Conservation (phyloP, 148 eudicot species). For the Fagopyrum tataricum region DNA sequence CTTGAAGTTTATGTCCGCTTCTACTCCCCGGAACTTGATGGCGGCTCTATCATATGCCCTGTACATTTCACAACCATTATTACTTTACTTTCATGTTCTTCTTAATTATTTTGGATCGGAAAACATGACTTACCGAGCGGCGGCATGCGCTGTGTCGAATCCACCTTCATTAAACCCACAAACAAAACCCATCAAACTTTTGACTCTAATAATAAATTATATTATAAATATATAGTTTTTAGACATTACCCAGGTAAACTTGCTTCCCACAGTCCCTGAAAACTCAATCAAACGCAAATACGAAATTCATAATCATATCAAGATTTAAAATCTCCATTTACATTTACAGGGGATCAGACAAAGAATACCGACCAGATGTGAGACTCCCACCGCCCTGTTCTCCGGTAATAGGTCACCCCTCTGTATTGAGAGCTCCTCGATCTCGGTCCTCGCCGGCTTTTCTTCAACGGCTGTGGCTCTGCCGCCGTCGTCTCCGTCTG, state of each 20-base stretch:
- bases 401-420: slow-evolving; percentile 24
- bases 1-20: slow-evolving; percentile 89
- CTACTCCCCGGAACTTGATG: slow-evolving; percentile 85
- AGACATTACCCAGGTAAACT: slow-evolving; percentile 77
- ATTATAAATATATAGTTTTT: not conserved
- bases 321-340: no score
- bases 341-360: no score
- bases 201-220: not conserved
- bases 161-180: slow-evolving; percentile 47
- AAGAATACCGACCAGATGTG: slow-evolving; percentile 19
- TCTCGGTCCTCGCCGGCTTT: slow-evolving; percentile 25
- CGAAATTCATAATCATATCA: not conserved
- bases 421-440: slow-evolving; percentile 25
- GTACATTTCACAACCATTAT: slow-evolving; percentile 4
- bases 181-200: slow-evolving; percentile 11
- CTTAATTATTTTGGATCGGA: not conserved
- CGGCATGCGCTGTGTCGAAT: slow-evolving; percentile 98
- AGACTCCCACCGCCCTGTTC: slow-evolving; percentile 29
- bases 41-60: slow-evolving; percentile 99
- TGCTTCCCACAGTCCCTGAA: slow-evolving; percentile 98
- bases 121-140: slow-evolving; percentile 61
- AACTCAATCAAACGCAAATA: not conserved
- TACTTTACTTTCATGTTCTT: not conserved
- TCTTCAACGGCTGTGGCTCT: slow-evolving; percentile 12
- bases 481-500: not conserved